These are phyloP conservation scores for Cystoderma amianthinum DNA, from an alignment of 768 basidiomycete species.

Conservation along the genomic window DNA sequence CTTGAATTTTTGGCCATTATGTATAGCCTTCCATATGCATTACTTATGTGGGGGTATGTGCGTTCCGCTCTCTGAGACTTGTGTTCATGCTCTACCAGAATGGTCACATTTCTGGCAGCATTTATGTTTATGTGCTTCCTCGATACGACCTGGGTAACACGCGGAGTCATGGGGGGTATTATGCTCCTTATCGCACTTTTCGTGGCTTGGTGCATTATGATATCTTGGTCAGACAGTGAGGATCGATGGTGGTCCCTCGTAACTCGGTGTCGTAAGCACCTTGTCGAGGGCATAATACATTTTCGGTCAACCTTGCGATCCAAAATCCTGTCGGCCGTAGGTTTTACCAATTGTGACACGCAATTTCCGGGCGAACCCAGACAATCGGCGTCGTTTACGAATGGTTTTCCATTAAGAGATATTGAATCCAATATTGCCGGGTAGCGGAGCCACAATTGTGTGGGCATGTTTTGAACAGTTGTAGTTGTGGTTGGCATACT, in stretches of 20 bases:
- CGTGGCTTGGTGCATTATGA: constrained; percentile 20
- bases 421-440: no score
- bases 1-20: constrained; percentile 29
- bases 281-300: no score
- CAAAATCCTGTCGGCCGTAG: no score
- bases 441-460: no score
- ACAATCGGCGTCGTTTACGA: no score
- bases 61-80: background rate
- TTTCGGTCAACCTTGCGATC: no score
- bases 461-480: no score
- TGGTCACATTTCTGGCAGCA: constrained; percentile 23
- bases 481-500: no score
- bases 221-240: constrained; percentile 10
- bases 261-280: no score
- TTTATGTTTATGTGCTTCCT: constrained; percentile 22
- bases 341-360: no score
- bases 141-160: constrained; percentile 13
- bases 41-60: constrained; percentile 33
- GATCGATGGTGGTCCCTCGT: constrained; percentile 1
- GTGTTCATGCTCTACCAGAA: constrained; percentile 11
- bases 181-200: constrained; percentile 4
- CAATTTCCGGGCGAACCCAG: no score
- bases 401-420: no score
- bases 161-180: constrained; percentile 9
- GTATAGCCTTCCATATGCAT: constrained; percentile 31